phyloP scores from a whole-genome alignment of 2,329 filamentous ascomycete genomes.

The Penicillium sclerotiorum region DNA sequence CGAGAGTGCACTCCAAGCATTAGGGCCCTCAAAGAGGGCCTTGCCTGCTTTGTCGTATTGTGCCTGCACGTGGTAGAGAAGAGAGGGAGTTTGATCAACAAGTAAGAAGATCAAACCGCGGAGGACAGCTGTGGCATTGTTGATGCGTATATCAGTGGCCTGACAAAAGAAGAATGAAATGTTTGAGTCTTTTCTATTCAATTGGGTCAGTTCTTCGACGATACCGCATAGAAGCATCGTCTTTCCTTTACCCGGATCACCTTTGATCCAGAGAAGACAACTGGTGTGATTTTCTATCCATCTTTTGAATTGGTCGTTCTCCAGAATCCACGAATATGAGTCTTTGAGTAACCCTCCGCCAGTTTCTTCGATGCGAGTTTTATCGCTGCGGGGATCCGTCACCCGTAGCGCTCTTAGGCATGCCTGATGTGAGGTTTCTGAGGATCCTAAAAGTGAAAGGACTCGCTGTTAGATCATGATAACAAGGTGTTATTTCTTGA shows the following conservation, averaged over 20 bases:
- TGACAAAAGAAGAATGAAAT: constrained; percentile 10
- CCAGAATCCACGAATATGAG: constrained; percentile 23
- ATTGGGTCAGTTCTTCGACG: constrained; percentile 8
- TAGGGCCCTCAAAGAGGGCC: constrained; percentile 41
- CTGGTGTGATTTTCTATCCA: constrained; percentile 8
- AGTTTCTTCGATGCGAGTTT: constrained; percentile 20
- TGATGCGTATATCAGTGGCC: not conserved
- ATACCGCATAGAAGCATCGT: constrained; percentile 13
- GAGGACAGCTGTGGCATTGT: constrained; percentile 36
- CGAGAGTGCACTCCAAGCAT: constrained; percentile 18
- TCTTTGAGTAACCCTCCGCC: constrained; percentile 20
- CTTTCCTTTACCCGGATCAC: constrained; percentile 8
- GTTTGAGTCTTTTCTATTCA: no score
- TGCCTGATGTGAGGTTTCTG: not conserved
- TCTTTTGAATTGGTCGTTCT: constrained; percentile 17
- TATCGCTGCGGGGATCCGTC: constrained; percentile 21
- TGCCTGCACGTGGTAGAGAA: constrained; percentile 10
- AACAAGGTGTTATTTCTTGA: no score
- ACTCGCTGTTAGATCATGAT: no score
- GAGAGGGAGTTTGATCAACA: not conserved
- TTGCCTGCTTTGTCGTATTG: constrained; percentile 40
- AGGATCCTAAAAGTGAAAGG: no score
- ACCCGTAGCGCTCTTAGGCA: not conserved
- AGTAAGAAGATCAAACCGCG: constrained; percentile 42
- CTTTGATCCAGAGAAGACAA: constrained; percentile 26